Evolutionary conservation across 208 protist species (phyloP).

Genomic region (Porcisia hertigi): DNA sequence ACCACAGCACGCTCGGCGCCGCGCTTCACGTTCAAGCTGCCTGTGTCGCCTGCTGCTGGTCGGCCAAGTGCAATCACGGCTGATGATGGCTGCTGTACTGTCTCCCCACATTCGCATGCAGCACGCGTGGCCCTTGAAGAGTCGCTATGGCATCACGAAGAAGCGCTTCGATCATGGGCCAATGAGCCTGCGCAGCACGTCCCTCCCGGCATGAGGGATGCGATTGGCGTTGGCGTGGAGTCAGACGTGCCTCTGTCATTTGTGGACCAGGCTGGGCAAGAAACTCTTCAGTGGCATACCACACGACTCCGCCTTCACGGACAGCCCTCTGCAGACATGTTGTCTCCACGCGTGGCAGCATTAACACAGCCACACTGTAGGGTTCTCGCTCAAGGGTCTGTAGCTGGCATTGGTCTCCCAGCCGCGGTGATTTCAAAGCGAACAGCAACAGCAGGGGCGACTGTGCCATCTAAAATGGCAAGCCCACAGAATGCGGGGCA

Average conservation of each 20-base stretch:
- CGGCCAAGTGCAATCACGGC: not conserved
- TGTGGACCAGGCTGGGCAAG: not conserved
- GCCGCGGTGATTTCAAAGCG: not conserved
- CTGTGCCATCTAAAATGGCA: not conserved
- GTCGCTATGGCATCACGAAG: conserved; percentile 25
- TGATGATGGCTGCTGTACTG: not conserved
- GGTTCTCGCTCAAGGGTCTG: conserved; percentile 15
- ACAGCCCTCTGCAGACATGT: not conserved
- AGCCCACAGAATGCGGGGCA: not conserved
- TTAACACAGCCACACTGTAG: conserved; percentile 13
- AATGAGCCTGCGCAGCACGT: conserved; percentile 12
- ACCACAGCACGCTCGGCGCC: not conserved
- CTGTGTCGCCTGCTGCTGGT: not conserved
- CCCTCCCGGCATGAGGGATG: not conserved
- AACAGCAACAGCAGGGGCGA: not conserved
- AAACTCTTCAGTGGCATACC: not conserved
- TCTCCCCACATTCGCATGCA: not conserved
- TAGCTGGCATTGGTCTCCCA: conserved; percentile 18
- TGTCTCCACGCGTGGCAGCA: not conserved
- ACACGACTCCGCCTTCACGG: not conserved
- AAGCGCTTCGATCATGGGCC: conserved; percentile 26
- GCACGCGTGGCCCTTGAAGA: conserved; percentile 9
- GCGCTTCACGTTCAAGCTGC: conserved; percentile 25
- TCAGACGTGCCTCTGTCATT: not conserved
- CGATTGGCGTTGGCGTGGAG: not conserved